Evolutionary conservation across 352 stramenopile species (phyloP), one percentile per base, ranked within the genome.

Genomic region (Globisporangium yorkense): DNA sequence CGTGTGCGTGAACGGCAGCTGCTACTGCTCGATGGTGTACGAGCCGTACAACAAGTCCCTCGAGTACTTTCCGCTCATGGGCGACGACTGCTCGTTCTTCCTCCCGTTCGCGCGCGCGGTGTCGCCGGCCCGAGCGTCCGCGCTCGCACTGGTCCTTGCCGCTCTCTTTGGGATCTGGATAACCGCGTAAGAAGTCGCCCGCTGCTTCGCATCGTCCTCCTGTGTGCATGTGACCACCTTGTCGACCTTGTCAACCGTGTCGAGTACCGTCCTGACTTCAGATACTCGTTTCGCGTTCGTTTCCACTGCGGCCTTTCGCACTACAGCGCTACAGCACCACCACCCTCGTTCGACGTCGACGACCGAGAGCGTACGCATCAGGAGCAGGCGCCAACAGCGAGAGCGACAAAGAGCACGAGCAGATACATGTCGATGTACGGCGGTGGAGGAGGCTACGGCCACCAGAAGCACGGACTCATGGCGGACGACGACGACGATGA

Each of bases 31-130:
- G 12, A 90, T 96, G 80, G 75, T 97, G 33, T 97, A 95, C 66
- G 87, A 92, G 58, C 96, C 96, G 39, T 99, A 98, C 74, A 97
- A 98, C 73, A 97, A 93, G 64, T 94, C 80, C 9, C 71, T 86
- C 56, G 65, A 80, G 71, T 89, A 89, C 47, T 74, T 89, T 15
- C 81, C 84, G 9, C 68, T 87, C 52, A 85, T 91, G 78, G 84
- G 84, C 56, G 75, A 92, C 15, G 84, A 94, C 72, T 94, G 84
- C 50, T 94, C 84, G 33, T 92, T 90, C 65, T 56, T 89, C 2
- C 54, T 92, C 20, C 82, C 83, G 3, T 94, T 89, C 54, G 80
- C 80, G 0, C 35, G 59, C 31, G 79, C 71, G 16, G 13, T 67
- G 2, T 10, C 27, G 24, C 31, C 27, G 21, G 27, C 37, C 18